Evolutionary conservation across 495 filamentous ascomycete species (phyloP).

Genomic region (Paragyromitra xinjiangensis): DNA sequence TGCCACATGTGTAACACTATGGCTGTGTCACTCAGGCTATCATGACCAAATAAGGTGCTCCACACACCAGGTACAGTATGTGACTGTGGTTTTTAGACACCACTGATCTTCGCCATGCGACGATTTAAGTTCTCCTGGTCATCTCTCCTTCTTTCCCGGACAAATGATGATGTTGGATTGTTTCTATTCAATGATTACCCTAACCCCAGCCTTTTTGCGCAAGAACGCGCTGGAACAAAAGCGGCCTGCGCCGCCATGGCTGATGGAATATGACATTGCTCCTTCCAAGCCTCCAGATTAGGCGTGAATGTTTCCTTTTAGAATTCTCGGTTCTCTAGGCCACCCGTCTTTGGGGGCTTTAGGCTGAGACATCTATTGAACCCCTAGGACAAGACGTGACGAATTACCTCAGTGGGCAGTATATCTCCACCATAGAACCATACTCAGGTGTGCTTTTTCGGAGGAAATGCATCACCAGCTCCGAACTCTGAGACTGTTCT

Average conservation of each 20-base stretch:
- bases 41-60: neutral
- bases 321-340: neutral
- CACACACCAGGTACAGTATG: neutral
- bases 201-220: neutral
- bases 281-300: neutral
- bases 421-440: neutral
- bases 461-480: neutral
- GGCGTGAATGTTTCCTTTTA: neutral
- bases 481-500: neutral
- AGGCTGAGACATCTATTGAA: neutral
- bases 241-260: neutral
- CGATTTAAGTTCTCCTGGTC: neutral
- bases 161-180: neutral
- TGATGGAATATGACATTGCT: neutral
- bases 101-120: neutral
- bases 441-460: neutral
- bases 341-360: neutral
- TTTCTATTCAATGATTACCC: neutral
- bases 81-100: neutral
- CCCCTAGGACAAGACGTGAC: neutral
- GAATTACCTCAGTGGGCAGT: neutral
- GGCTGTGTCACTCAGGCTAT: neutral
- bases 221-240: neutral
- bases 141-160: neutral
- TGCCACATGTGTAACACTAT: neutral